Evolutionary conservation across 2,329 filamentous ascomycete species (phyloP).

Genomic region (Clarireedia homoeocarpa): DNA sequence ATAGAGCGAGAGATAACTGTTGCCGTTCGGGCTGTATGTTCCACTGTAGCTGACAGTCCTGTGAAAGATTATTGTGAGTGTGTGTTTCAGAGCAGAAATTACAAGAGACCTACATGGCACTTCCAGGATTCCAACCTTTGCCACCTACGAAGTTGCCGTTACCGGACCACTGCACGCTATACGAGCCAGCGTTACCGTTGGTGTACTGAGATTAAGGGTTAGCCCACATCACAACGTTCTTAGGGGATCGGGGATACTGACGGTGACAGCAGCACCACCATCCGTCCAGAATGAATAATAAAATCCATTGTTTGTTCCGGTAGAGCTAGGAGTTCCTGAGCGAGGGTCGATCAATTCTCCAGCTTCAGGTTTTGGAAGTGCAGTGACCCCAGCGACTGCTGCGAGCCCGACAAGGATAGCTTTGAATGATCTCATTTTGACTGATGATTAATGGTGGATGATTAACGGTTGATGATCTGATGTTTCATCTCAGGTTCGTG

Average conservation of each 20-base stretch:
- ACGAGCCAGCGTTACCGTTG: conserved; percentile 43
- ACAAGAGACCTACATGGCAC: conserved; percentile 15
- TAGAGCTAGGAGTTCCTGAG: not conserved
- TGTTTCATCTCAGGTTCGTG: not conserved
- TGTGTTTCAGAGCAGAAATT: not conserved
- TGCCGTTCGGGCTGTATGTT: conserved; percentile 34
- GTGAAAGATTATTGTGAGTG: not conserved
- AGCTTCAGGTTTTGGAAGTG: not conserved
- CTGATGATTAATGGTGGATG: not conserved
- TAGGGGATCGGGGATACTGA: not conserved
- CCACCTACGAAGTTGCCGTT: conserved; percentile 41
- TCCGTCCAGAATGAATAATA: conserved; percentile 56
- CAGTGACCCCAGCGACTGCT: not conserved
- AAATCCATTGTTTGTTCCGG: conserved; percentile 13
- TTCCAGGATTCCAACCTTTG: conserved; percentile 41
- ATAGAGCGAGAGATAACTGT: conserved; percentile 47
- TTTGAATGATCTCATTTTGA: not conserved
- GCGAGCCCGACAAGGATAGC: not conserved
- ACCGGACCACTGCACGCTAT: conserved; percentile 41
- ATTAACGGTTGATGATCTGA: not conserved
- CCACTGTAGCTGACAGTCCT: conserved; percentile 36
- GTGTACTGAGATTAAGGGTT: conserved; percentile 35
- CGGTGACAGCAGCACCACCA: conserved; percentile 36
- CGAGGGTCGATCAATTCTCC: not conserved
- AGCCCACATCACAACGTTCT: not conserved